Evolutionary conservation across 2,329 filamentous ascomycete genomes (phyloP).

Genomic region (Myriosclerotinia curreyana): DNA sequence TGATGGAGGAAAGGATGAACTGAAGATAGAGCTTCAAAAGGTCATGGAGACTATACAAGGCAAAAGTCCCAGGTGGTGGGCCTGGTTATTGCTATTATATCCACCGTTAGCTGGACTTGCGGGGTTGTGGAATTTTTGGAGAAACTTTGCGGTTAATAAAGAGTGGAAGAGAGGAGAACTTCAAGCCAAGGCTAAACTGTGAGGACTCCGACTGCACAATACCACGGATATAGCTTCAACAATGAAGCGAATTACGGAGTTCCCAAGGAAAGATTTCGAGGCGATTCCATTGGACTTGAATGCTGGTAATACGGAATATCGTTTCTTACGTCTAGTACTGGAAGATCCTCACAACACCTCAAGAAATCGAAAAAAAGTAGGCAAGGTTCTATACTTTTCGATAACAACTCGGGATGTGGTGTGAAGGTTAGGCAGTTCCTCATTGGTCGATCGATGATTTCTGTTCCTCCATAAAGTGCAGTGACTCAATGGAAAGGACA

Average conservation of each 20-base stretch:
- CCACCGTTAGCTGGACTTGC: conserved; percentile 71
- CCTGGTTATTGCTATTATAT: conserved; percentile 63
- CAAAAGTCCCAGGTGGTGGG: conserved; percentile 62
- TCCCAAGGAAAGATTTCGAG: not conserved
- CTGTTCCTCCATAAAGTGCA: not conserved
- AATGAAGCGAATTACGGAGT: not conserved
- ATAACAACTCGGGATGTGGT: not conserved
- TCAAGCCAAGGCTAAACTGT: conserved; percentile 59
- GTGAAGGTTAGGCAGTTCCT: not conserved
- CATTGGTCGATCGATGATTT: not conserved
- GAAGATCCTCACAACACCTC: not conserved
- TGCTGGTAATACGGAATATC: not conserved
- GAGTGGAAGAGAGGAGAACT: conserved; percentile 63
- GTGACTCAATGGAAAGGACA: not conserved
- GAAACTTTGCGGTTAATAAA: conserved; percentile 67
- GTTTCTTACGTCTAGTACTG: not conserved
- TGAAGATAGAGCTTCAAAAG: conserved; percentile 63
- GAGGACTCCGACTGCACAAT: conserved; percentile 11
- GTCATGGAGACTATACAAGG: conserved; percentile 62
- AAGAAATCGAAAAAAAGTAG: not conserved
- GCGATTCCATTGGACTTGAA: not conserved
- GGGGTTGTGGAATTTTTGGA: conserved; percentile 68
- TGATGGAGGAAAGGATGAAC: conserved; percentile 68
- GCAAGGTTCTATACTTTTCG: not conserved
- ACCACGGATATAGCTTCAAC: not conserved